Conservation (phyloP, 1,139 yeast genomes). For the Yamadazyma trypodendri region DNA sequence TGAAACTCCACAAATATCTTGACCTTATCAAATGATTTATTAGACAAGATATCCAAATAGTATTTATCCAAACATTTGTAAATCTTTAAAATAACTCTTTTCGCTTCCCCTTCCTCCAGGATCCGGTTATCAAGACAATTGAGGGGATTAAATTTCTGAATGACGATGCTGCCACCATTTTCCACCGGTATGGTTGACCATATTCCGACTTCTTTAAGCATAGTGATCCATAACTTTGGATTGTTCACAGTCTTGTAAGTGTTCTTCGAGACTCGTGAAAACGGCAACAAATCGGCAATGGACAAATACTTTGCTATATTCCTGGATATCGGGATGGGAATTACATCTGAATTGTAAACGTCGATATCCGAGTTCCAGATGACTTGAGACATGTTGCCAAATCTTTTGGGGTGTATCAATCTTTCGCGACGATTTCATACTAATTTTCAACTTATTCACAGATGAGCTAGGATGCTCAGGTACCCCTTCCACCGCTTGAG, state of each 20-base stretch:
- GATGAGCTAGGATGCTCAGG: constrained; percentile 2
- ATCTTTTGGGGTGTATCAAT: background rate
- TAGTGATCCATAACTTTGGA: constrained; percentile 50
- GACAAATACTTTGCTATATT: constrained; percentile 35
- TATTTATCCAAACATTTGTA: constrained; percentile 44
- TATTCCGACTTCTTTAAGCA: constrained; percentile 47
- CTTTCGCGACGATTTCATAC: constrained; percentile 1
- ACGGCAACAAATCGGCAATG: constrained; percentile 36
- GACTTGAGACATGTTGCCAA: constrained; percentile 39
- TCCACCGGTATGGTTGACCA: constrained; percentile 33
- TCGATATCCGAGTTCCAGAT: constrained; percentile 51
- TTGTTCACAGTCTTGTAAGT: constrained; percentile 37
- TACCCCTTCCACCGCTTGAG: background rate
- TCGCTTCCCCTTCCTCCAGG: constrained; percentile 41
- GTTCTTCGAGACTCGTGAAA: constrained; percentile 38
- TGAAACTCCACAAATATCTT: constrained; percentile 46
- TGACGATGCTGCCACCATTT: background rate
- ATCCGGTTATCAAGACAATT: constrained; percentile 40
- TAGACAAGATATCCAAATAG: constrained; percentile 46
- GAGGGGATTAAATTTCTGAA: constrained; percentile 26
- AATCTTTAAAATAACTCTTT: constrained; percentile 41
- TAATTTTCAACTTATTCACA: background rate
- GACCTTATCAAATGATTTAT: constrained; percentile 47
- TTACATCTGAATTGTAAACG: constrained; percentile 43
- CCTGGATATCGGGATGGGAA: constrained; percentile 40